Conservation (phyloP, 2,329 filamentous ascomycete species). For the Verticillium klebahnii region DNA sequence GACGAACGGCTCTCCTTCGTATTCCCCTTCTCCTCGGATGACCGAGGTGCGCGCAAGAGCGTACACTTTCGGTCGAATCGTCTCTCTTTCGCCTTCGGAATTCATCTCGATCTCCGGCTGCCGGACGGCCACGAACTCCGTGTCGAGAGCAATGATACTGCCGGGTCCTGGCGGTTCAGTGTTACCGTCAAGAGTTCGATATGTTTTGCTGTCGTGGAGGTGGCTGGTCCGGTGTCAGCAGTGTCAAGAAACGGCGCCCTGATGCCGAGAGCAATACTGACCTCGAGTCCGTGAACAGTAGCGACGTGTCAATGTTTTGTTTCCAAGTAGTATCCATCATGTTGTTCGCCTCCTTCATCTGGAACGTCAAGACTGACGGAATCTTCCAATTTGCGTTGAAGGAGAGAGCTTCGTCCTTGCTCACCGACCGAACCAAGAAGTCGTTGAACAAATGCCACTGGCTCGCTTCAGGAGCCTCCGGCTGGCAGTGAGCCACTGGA, state of each 20-base stretch:
- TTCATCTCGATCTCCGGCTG: slow-evolving; percentile 96
- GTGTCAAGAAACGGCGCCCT: neutral
- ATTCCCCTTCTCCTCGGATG: slow-evolving; percentile 70
- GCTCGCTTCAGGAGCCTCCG: slow-evolving; percentile 52
- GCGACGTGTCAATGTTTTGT: slow-evolving; percentile 72
- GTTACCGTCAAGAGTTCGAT: slow-evolving; percentile 50
- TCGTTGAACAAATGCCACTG: slow-evolving; percentile 98
- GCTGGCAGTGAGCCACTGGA: slow-evolving; percentile 61
- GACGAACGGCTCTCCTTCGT: slow-evolving; percentile 84
- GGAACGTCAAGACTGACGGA: slow-evolving; percentile 82
- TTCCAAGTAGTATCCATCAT: slow-evolving; percentile 85
- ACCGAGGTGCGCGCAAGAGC: slow-evolving; percentile 92
- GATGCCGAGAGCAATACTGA: slow-evolving; percentile 23
- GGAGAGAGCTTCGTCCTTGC: slow-evolving; percentile 76
- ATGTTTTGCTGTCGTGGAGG: slow-evolving; percentile 46
- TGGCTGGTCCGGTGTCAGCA: slow-evolving; percentile 29
- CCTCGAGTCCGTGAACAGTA: slow-evolving; percentile 71
- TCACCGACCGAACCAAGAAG: slow-evolving; percentile 80
- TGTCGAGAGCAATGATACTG: slow-evolving; percentile 84
- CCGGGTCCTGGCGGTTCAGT: slow-evolving; percentile 65
- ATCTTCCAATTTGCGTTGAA: slow-evolving; percentile 93
- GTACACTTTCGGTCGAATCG: slow-evolving; percentile 84
- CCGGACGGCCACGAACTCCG: slow-evolving; percentile 91
- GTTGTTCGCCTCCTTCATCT: slow-evolving; percentile 76
- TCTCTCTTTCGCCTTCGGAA: slow-evolving; percentile 86